phyloP scores from a whole-genome alignment of 2,329 filamentous ascomycete genomes.

The Clonostachys rosea region DNA sequence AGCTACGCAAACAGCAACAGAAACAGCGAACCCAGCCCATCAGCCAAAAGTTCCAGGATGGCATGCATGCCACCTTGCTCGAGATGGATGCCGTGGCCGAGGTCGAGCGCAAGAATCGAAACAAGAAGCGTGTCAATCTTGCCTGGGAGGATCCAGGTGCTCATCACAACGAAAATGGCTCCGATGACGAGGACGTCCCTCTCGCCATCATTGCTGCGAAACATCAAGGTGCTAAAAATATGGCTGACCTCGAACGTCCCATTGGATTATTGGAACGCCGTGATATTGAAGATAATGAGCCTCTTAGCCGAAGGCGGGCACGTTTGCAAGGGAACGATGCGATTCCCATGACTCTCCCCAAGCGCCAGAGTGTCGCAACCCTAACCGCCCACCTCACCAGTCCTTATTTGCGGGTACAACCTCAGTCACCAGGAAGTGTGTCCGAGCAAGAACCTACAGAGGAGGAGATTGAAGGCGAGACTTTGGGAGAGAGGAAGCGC shows the following conservation, averaged over 20 bases:
- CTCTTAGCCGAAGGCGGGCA: slow-evolving; percentile 71
- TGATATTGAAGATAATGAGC: slow-evolving; percentile 89
- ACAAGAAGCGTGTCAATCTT: slow-evolving; percentile 73
- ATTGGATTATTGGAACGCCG: slow-evolving; percentile 75
- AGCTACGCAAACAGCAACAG: slow-evolving; percentile 85
- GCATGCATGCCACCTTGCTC: slow-evolving; percentile 86
- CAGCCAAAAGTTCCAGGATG: slow-evolving; percentile 58
- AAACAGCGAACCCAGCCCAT: slow-evolving; percentile 68
- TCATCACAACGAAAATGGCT: slow-evolving; percentile 34
- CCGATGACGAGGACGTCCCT: slow-evolving; percentile 80
- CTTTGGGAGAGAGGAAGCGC: slow-evolving; percentile 59
- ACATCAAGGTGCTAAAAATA: slow-evolving; percentile 43
- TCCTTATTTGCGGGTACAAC: not conserved
- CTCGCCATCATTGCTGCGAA: slow-evolving; percentile 72
- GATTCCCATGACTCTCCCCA: slow-evolving; percentile 28
- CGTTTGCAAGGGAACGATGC: slow-evolving; percentile 64
- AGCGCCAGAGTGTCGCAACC: slow-evolving; percentile 38
- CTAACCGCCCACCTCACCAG: slow-evolving; percentile 20
- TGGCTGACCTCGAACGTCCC: slow-evolving; percentile 57
- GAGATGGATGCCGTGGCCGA: slow-evolving; percentile 89
- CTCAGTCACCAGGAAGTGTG: slow-evolving; percentile 4
- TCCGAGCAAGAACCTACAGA: slow-evolving; percentile 40
- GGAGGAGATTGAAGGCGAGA: slow-evolving; percentile 58
- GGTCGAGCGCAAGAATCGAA: slow-evolving; percentile 70
- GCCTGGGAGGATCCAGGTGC: slow-evolving; percentile 77